Base-by-base conservation (phyloP, 306 rosid genomes). In the Pachyrhizus erosus region DNA sequence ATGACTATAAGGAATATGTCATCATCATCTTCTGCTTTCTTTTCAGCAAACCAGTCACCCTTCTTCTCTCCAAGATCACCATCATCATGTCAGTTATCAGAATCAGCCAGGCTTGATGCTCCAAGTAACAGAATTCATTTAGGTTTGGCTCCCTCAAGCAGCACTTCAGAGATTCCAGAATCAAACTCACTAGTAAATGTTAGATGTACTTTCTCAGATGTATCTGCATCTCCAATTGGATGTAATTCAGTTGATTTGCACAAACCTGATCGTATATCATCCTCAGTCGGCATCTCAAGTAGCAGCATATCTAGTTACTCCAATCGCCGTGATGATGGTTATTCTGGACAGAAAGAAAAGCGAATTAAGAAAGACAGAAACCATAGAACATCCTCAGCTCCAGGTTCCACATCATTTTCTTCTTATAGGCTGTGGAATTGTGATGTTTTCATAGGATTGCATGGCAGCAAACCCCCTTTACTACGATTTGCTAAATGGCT, bases 21-120 rank as follows among this genome's bases (percentile, higher is more conserved):
- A 1, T 89, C 98, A 0, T 91, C 98, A 7, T 94, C 98, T 74
- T 92, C 97, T 5, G 87, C 88, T 5, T 94, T 94, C 77, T 89
- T 88, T 71, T 94, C 98, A 10, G 98, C 97, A 24, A 89, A 88
- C 60, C 98, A 92, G 83, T 94, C 98, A 4, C 98, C 98, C 1
- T 92, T 94, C 77, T 92, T 92, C 82, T 94, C 97, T 78, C 98
- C 98, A 34, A 91, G 97, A 85, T 86, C 94, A 4, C 84, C 97
- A 11, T 45, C 98, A 7, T 45, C 98, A 26, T 83, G 85, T 75
- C 89, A 86, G 43, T 82, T 84, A 40, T 86, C 89, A 14, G 91
- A 91, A 61, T 83, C 92, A 48, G 77, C 88, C 1, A 85, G 81
- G 75, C 81, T 86, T 40, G 91, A 90, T 11, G 75, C 82, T 46